Percentiles rank a stretch among this genome's conserved stretches.
These are phyloP conservation scores for Aspergillus sp. DNA, from an alignment of 2,329 filamentous ascomycete species.

Conservation along the genomic window DNA sequence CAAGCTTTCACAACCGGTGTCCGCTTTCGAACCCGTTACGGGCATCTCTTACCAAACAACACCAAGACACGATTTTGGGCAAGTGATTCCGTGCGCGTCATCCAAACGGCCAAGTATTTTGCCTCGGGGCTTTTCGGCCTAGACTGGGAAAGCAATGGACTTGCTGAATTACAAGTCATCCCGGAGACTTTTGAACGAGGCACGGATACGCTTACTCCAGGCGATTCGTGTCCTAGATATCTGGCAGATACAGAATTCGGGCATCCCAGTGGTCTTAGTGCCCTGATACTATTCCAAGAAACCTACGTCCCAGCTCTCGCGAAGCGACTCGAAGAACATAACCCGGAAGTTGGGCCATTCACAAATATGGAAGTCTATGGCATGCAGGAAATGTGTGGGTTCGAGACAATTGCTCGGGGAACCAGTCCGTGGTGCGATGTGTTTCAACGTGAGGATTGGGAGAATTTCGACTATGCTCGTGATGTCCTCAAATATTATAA, in stretches of 20 bases:
- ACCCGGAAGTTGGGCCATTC: constrained; percentile 36
- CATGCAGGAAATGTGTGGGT: constrained; percentile 61
- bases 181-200: constrained; percentile 48
- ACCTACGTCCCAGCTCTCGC: constrained; percentile 46
- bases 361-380: constrained; percentile 48
- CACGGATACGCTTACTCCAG: constrained; percentile 54
- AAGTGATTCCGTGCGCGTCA: constrained; percentile 49
- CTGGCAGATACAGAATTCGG: constrained; percentile 36
- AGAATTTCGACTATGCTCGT: constrained; percentile 54
- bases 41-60: constrained; percentile 36
- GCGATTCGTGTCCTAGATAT: constrained; percentile 40
- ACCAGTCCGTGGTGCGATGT: constrained; percentile 53
- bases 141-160: constrained; percentile 34
- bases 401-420: constrained; percentile 52
- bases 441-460: constrained; percentile 51
- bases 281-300: constrained; percentile 43
- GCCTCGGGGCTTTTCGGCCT: constrained; percentile 52
- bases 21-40: constrained; percentile 50
- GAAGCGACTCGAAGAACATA: constrained; percentile 33
- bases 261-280: constrained; percentile 47
- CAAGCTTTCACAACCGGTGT: constrained; percentile 52
- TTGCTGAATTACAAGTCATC: constrained; percentile 47
- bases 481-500: constrained; percentile 57
- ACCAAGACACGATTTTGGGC: constrained; percentile 49
- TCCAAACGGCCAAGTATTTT: constrained; percentile 54